A percentile compares a stretch with the other conserved stretches of the same genome.
Evolutionary conservation across 2,329 filamentous ascomycete genomes (phyloP).

Genomic region (Ampelomyces quisqualis): DNA sequence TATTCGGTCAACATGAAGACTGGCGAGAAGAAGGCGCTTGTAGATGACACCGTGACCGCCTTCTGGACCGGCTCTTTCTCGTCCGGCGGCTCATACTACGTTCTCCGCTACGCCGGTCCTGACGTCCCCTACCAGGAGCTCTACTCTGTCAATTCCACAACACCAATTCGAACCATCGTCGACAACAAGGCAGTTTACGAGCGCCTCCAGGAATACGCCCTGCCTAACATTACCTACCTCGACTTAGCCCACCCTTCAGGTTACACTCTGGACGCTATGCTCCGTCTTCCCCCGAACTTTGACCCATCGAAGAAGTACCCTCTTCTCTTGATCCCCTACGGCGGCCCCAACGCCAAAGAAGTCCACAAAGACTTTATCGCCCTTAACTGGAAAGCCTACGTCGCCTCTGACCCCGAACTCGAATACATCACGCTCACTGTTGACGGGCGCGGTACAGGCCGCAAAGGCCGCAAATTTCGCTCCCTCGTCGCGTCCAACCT

Average conservation of each 20-base stretch:
- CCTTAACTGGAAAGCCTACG: constrained; percentile 62
- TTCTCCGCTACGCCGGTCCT: constrained; percentile 65
- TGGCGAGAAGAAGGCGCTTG: constrained; percentile 58
- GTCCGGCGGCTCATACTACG: constrained; percentile 62
- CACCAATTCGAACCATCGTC: constrained; percentile 59
- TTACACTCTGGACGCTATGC: constrained; percentile 63
- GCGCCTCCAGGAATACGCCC: constrained; percentile 59
- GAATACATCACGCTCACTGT: constrained; percentile 68
- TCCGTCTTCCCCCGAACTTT: constrained; percentile 66
- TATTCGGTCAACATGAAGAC: constrained; percentile 65
- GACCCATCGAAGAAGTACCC: constrained; percentile 64
- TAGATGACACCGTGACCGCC: constrained; percentile 60
- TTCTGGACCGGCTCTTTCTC: constrained; percentile 68
- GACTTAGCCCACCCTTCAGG: constrained; percentile 64
- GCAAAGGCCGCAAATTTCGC: constrained; percentile 64
- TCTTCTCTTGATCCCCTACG: constrained; percentile 67
- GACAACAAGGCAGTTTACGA: constrained; percentile 60
- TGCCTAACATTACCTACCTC: constrained; percentile 65
- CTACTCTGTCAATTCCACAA: constrained; percentile 58
- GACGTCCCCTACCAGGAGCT: constrained; percentile 70
- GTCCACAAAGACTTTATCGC: constrained; percentile 59
- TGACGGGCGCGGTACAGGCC: constrained; percentile 68
- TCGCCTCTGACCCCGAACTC: constrained; percentile 66
- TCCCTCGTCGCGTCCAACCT: constrained; percentile 59
- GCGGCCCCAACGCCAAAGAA: constrained; percentile 64